Evolutionary conservation across 352 stramenopile genomes (phyloP), one percentile per base, ranked within the genome.

Genomic region (Phytophthora macrochlamydospora): DNA sequence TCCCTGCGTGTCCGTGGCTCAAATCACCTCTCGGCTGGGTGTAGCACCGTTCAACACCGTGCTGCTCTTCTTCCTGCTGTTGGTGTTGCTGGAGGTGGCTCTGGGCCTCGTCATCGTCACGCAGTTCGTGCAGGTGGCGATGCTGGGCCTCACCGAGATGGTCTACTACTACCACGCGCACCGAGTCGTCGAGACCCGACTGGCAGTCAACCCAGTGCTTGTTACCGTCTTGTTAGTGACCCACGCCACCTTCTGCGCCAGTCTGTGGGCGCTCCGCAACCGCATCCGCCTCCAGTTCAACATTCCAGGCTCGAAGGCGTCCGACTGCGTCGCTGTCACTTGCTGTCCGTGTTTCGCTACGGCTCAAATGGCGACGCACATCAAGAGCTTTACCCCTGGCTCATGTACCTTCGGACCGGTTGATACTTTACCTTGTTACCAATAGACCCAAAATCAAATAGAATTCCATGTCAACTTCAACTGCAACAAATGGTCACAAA

Each of bases 351-450:
- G 78, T 70, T 88, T 81, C 62, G 59, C 69, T 5, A 78, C 83
- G 35, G 78, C 82, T n/a, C 82, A 91, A 59, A 84, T 91, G 68
- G 78, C 78, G 2, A 75, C 79, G 24, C 82, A 91, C 51, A 69
- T 85, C 54, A 83, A 83, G 53, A 87, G 79, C 62, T 89, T 88
- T 67, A 69, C 33, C 37, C 78, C 80, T 1, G 68, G 78, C 12
- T 72, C 69, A 37, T 91, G 80, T 59, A 64, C 67, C n/a, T 87
- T 89, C 48, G 62, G 71, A 29, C 78, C 78, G 1, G 60, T 75
- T 11, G 81, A 90, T 62, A 81, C 59, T n/a, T 40, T 90, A 45
- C 81, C 78, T 56, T 48, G 57, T 28, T 77, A 77, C 52, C 56
- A 72, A 50, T 77, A 28, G 65, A 42, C 59, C 18, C 18, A 24